These are phyloP conservation scores for Cladosporium halotolerans DNA, from an alignment of 2,329 filamentous ascomycete species.

Conservation along the genomic window DNA sequence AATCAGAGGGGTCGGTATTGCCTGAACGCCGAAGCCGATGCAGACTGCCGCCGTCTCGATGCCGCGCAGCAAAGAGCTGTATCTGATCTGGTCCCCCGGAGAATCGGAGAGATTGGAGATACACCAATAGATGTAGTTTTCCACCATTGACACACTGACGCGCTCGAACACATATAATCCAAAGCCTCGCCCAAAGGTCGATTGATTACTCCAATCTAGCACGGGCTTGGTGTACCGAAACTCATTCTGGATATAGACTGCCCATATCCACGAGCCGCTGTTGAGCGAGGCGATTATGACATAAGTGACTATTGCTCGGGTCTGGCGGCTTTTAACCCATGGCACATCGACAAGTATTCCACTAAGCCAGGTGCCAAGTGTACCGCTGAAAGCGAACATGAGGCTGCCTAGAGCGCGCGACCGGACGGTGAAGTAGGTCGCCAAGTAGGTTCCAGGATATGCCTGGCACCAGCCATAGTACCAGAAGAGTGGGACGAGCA, in stretches of 20 bases:
- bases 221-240: constrained; percentile 36
- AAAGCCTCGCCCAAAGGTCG: constrained; percentile 7
- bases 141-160: constrained; percentile 5
- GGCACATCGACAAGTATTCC: constrained; percentile 15
- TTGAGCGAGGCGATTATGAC: constrained; percentile 12
- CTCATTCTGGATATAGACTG: constrained; percentile 22
- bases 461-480: constrained; percentile 38
- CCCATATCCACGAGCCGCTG: constrained; percentile 19
- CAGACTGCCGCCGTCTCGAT: constrained; percentile 9
- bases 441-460: constrained; percentile 33
- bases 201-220: constrained; percentile 35
- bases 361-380: constrained; percentile 20
- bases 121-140: constrained; percentile 6
- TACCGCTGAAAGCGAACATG: constrained; percentile 35
- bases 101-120: constrained; percentile 1
- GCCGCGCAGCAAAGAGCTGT: constrained; percentile 5
- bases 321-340: constrained; percentile 4
- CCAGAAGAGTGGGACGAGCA: constrained; percentile 39
- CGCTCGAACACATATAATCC: constrained; percentile 9
- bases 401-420: constrained; percentile 40
- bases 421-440: constrained; percentile 41
- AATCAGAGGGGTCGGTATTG: constrained; percentile 5
- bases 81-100: constrained; percentile 9
- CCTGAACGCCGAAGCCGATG: constrained; percentile 4
- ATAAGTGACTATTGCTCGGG: constrained; percentile 15